Percentiles rank a stretch among this genome's conserved stretches.
These are phyloP conservation scores for Geotrichum candidum DNA, from an alignment of 1,139 yeast genomes.

Conservation along the genomic window DNA sequence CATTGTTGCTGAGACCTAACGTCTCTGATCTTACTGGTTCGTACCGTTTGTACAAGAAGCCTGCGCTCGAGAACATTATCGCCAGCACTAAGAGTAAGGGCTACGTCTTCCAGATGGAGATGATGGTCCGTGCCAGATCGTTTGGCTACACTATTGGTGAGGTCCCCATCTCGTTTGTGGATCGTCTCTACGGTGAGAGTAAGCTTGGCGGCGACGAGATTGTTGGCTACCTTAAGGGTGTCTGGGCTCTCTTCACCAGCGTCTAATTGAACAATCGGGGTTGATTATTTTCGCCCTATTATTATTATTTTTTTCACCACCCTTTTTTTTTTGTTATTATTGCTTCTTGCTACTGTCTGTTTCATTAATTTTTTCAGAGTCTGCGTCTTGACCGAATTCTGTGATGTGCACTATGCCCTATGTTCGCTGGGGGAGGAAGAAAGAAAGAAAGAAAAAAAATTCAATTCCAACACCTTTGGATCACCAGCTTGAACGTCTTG, in stretches of 20 bases:
- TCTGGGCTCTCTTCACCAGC: constrained; percentile 62
- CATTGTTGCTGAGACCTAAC: constrained; percentile 63
- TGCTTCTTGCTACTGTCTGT: neutral
- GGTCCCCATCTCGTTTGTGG: constrained; percentile 76
- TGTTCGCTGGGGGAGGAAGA: neutral
- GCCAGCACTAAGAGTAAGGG: constrained; percentile 71
- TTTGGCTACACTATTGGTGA: constrained; percentile 69
- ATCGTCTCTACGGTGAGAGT: constrained; percentile 73
- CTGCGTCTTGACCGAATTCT: neutral
- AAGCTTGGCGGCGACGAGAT: constrained; percentile 81
- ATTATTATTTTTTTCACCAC: neutral
- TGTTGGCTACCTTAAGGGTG: constrained; percentile 70
- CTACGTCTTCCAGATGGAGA: constrained; percentile 84
- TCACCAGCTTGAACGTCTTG: neutral
- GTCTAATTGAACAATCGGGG: constrained; percentile 38
- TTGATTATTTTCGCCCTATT: neutral
- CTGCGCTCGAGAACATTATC: constrained; percentile 60
- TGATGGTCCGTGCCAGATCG: constrained; percentile 78
- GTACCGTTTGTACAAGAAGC: constrained; percentile 69
- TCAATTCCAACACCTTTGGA: neutral
- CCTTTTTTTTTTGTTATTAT: neutral
- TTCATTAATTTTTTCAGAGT: neutral
- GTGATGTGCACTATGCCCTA: neutral
- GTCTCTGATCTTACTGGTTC: constrained; percentile 78
- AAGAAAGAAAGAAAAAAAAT: too few relatives aligned